Evolutionary conservation across 176 grass and related monocot genomes (phyloP).

Genomic region (Triticum timopheevii): DNA sequence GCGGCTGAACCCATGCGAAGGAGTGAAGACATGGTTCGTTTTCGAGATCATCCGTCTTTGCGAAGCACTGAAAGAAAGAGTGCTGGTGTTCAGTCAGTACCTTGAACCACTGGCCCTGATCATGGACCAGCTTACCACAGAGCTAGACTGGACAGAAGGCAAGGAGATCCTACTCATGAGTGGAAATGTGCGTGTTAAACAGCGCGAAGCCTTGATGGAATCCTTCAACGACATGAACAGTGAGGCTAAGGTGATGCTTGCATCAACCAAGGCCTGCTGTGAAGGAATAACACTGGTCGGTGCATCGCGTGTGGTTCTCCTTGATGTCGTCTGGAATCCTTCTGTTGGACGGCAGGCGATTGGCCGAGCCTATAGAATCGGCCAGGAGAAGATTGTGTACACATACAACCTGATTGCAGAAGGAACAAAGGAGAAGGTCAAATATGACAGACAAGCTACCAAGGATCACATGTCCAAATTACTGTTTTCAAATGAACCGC

Average conservation of each 20-base stretch:
- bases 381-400: conserved; percentile 76
- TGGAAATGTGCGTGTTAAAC: conserved; percentile 39
- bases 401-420: conserved; percentile 62
- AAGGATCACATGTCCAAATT: conserved; percentile 63
- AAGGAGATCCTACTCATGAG: conserved; percentile 62
- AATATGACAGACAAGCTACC: conserved; percentile 48
- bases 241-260: conserved; percentile 37
- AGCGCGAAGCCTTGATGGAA: conserved; percentile 47
- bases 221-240: conserved; percentile 51
- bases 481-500: conserved; percentile 31
- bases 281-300: conserved; percentile 60
- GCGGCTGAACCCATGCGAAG: conserved; percentile 34
- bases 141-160: conserved; percentile 56
- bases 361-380: conserved; percentile 77
- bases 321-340: conserved; percentile 91
- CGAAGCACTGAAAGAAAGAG: conserved; percentile 44
- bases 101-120: conserved; percentile 61
- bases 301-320: conserved; percentile 74
- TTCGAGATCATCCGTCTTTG: conserved; percentile 54
- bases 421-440: conserved; percentile 56
- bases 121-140: conserved; percentile 51
- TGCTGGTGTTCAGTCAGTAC: conserved; percentile 78
- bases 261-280: conserved; percentile 52
- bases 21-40: conserved; percentile 74
- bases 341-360: conserved; percentile 70